phyloP scores from a whole-genome alignment of 2,329 filamentous ascomycete genomes.

The Geosmithia morbida region DNA sequence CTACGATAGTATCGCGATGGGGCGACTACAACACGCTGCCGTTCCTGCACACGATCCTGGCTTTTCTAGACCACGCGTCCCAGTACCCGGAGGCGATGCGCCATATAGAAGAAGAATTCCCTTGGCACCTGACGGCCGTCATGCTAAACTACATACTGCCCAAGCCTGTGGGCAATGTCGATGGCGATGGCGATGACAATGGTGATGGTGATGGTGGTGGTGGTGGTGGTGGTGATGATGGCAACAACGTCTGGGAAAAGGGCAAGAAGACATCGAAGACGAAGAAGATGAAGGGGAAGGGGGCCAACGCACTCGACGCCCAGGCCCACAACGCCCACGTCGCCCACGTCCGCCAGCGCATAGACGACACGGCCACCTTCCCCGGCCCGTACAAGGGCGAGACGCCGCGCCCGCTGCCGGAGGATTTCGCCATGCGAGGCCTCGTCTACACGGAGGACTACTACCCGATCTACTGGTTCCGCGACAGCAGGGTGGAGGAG shows the following conservation, averaged over 20 bases:
- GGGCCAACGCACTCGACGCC: neutral
- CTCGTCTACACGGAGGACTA: constrained; percentile 45
- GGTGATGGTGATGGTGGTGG: too few relatives aligned
- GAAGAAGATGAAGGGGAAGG: too few relatives aligned
- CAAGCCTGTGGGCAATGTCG: constrained; percentile 13
- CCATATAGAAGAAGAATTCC: constrained; percentile 27
- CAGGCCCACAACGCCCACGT: too few relatives aligned
- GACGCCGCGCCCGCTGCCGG: constrained; percentile 42
- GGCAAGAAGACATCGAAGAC: too few relatives aligned
- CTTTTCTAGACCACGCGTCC: constrained; percentile 37
- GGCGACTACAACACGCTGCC: constrained; percentile 45
- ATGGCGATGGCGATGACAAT: constrained; percentile 9
- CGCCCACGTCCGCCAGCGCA: neutral
- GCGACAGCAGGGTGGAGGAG: constrained; percentile 44
- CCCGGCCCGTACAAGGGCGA: constrained; percentile 24
- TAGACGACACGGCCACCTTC: constrained; percentile 23
- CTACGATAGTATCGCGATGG: constrained; percentile 32
- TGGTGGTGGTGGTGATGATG: too few relatives aligned
- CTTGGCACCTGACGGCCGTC: constrained; percentile 31
- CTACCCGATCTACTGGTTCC: constrained; percentile 45
- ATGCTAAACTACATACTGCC: constrained; percentile 21
- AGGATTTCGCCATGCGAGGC: constrained; percentile 54
- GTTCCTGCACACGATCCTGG: constrained; percentile 47
- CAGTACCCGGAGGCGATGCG: constrained; percentile 24
- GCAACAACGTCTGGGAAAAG: too few relatives aligned